Percentiles rank a stretch among this genome's conserved stretches.
phyloP scores from a whole-genome alignment of 768 basidiomycete species.

The Boletus rufocinnamomeus region DNA sequence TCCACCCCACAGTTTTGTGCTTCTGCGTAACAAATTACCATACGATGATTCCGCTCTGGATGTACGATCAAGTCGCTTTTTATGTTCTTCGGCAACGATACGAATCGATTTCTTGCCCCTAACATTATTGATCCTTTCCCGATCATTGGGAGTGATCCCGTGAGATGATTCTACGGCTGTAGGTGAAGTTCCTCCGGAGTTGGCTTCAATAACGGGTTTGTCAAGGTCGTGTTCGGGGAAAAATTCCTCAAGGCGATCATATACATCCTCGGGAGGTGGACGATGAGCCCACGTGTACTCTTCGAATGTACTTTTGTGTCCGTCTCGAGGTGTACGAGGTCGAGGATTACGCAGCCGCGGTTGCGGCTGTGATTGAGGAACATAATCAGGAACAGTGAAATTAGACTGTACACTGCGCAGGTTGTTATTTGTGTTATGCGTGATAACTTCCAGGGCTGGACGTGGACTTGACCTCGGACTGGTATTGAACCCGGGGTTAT shows the following conservation, averaged over 20 bases:
- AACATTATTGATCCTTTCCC: constrained; percentile 45
- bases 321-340: constrained; percentile 33
- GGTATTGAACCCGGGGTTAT: constrained; percentile 16
- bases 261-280: constrained; percentile 89
- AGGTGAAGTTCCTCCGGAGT: constrained; percentile 77
- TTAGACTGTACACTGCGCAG: constrained; percentile 20
- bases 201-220: constrained; percentile 89
- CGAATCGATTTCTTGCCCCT: constrained; percentile 90
- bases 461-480: constrained; percentile 27
- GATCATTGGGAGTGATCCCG: constrained; percentile 37
- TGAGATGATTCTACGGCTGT: constrained; percentile 56
- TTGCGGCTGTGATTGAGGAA: constrained; percentile 16
- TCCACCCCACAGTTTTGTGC: constrained; percentile 95
- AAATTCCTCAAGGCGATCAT: constrained; percentile 89
- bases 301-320: constrained; percentile 53
- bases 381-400: constrained; percentile 22
- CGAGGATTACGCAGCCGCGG: constrained; percentile 19
- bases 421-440: constrained; percentile 21
- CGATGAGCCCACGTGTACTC: constrained; percentile 86
- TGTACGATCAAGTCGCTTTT: constrained; percentile 69
- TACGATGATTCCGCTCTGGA: constrained; percentile 58
- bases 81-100: constrained; percentile 86
- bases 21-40: constrained; percentile 66
- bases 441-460: constrained; percentile 35
- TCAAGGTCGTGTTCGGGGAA: constrained; percentile 97